A percentile compares a stretch with the other conserved stretches of the same genome.
Evolutionary conservation across 2,329 filamentous ascomycete genomes (phyloP).

Genomic region (Penicillium sp.): DNA sequence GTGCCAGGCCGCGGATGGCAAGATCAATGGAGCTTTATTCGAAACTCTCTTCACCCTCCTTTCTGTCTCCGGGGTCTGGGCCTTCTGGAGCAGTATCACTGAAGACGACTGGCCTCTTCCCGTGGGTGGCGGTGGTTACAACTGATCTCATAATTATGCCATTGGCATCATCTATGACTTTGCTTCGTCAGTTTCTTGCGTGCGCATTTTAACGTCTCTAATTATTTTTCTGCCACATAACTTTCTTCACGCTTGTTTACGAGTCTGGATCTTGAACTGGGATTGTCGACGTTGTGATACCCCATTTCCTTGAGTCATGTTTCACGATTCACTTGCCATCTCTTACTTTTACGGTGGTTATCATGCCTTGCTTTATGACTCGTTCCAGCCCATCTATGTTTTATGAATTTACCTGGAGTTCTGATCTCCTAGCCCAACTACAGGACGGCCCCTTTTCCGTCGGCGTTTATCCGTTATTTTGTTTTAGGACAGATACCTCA

Average conservation of each 20-base stretch:
- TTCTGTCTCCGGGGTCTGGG: slow-evolving; percentile 79
- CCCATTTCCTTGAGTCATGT: slow-evolving; percentile 24
- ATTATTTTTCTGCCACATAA: slow-evolving; percentile 15
- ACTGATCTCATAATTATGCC: slow-evolving; percentile 19
- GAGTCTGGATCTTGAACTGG: slow-evolving; percentile 12
- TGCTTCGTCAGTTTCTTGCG: slow-evolving; percentile 7
- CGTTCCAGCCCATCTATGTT: slow-evolving; percentile 1
- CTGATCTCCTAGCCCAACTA: slow-evolving; percentile 6
- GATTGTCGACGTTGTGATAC: slow-evolving; percentile 28
- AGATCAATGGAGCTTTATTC: slow-evolving; percentile 91
- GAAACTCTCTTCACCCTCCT: slow-evolving; percentile 89
- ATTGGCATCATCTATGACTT: slow-evolving; percentile 1
- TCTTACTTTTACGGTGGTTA: slow-evolving; percentile 5
- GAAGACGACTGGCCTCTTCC: slow-evolving; percentile 92
- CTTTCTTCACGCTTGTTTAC: slow-evolving; percentile 16
- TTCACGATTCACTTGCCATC: slow-evolving; percentile 24
- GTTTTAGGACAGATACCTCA: slow-evolving; percentile 34
- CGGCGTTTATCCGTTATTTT: slow-evolving; percentile 16
- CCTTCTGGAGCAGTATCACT: slow-evolving; percentile 98
- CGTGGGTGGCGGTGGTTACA: slow-evolving; percentile 31
- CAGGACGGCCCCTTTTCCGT: slow-evolving; percentile 9
- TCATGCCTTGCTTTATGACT: slow-evolving; percentile 10
- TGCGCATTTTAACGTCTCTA: slow-evolving; percentile 4
- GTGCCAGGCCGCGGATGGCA: slow-evolving; percentile 76
- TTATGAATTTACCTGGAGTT: slow-evolving; percentile 6